phyloP scores from a whole-genome alignment of 257 asterid genomes.

The Verbena officinalis region DNA sequence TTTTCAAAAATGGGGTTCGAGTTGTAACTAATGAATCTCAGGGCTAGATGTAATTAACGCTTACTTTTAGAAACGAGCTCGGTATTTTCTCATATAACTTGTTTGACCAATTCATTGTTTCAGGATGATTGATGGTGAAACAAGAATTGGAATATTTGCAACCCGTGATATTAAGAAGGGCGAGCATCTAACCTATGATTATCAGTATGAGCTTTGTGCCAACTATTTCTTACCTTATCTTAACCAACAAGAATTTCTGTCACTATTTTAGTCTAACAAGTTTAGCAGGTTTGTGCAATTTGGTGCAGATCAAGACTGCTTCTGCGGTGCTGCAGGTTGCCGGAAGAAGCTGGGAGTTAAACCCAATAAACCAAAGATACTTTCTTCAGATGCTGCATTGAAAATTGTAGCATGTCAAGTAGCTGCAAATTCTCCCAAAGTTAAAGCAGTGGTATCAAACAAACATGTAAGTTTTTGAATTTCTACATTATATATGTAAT shows the following conservation, averaged over 20 bases:
- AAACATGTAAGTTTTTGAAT: conserved; percentile 45
- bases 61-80: too few relatives aligned
- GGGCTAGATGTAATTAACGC: too few relatives aligned
- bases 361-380: conserved; percentile 60
- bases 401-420: conserved; percentile 66
- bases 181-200: conserved; percentile 93
- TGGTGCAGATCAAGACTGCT: conserved; percentile 98
- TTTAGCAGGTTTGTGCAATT: conserved; percentile 96
- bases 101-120: conserved; percentile 32
- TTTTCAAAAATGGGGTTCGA: too few relatives aligned
- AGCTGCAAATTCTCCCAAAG: conserved; percentile 56
- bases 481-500: not conserved
- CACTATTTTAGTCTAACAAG: conserved; percentile 50
- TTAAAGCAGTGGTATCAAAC: conserved; percentile 45
- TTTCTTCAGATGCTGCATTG: conserved; percentile 78
- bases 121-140: conserved; percentile 95
- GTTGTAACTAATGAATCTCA: too few relatives aligned
- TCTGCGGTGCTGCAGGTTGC: conserved; percentile 88
- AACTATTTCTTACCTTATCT: conserved; percentile 19
- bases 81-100: conserved; percentile 20
- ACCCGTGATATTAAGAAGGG: conserved; percentile 79
- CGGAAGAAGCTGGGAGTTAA: conserved; percentile 86
- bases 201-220: conserved; percentile 73
- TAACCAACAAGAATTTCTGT: conserved; percentile 10
- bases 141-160: conserved; percentile 97